Conservation (phyloP, 192 early-diverging fungal genomes). For the Glomus cerebriforme region DNA sequence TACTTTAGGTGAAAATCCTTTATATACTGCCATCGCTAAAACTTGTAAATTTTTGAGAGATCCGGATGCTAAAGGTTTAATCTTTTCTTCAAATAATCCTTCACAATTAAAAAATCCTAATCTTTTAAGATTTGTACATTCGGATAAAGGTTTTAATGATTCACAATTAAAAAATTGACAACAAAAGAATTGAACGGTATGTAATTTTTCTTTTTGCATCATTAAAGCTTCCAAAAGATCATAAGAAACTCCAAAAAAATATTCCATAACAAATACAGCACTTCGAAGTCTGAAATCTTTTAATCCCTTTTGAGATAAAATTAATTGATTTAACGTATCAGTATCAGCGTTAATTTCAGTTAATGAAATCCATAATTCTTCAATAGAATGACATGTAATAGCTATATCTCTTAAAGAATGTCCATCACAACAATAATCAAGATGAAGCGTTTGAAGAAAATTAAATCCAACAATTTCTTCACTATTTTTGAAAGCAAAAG, state of each 20-base stretch:
- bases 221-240: neutral
- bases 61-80: neutral
- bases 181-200: slow-evolving; percentile 5
- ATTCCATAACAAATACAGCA: neutral
- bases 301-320: neutral
- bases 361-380: slow-evolving; percentile 16
- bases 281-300: neutral
- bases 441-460: neutral
- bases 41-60: neutral
- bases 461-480: neutral
- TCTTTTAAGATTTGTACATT: neutral
- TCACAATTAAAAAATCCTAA: slow-evolving; percentile 14
- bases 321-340: neutral
- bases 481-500: neutral
- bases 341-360: neutral
- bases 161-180: neutral
- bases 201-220: neutral
- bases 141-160: neutral
- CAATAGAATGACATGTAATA: neutral
- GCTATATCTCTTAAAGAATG: neutral
- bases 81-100: neutral
- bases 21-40: neutral
- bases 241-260: neutral
- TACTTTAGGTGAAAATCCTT: neutral
- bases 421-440: slow-evolving; percentile 7